A percentile compares a stretch with the other conserved stretches of the same genome.
Evolutionary conservation across 805 yeast species (phyloP).

Genomic region (Starmerella stigmatis): DNA sequence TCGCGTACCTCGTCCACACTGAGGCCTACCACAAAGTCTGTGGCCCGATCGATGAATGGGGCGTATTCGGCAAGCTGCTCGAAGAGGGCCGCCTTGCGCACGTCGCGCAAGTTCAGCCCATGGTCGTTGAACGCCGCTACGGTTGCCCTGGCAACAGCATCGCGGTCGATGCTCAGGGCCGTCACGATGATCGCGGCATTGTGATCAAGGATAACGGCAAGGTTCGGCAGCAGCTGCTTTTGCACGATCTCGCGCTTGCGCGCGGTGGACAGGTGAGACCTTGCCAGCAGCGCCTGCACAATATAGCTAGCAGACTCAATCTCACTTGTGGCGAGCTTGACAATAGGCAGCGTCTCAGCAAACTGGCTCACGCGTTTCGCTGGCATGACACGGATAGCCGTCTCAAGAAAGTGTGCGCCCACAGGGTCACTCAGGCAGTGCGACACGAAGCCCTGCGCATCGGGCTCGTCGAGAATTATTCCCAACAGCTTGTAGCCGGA

Average conservation of each 20-base stretch:
- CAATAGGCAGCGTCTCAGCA: slow-evolving; percentile 48
- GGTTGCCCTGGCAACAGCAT: slow-evolving; percentile 22
- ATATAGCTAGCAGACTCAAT: slow-evolving; percentile 61
- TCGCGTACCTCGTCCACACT: slow-evolving; percentile 53
- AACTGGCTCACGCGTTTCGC: slow-evolving; percentile 60
- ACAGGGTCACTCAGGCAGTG: slow-evolving; percentile 73
- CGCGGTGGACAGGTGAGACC: slow-evolving; percentile 17
- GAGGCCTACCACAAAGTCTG: slow-evolving; percentile 36
- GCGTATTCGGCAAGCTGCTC: slow-evolving; percentile 67
- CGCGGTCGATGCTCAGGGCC: slow-evolving; percentile 15
- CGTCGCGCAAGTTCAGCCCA: slow-evolving; percentile 19
- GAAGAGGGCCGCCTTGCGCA: slow-evolving; percentile 35
- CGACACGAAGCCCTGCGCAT: slow-evolving; percentile 57
- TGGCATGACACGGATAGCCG: slow-evolving; percentile 54
- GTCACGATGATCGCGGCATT: slow-evolving; percentile 1
- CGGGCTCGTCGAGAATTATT: slow-evolving; percentile 32
- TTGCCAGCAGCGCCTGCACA: slow-evolving; percentile 52
- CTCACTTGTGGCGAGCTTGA: slow-evolving; percentile 66
- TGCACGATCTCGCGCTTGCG: slow-evolving; percentile 9
- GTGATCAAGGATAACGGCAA: not conserved
- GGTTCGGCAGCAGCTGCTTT: slow-evolving; percentile 5
- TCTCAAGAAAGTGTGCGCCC: slow-evolving; percentile 87
- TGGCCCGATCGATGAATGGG: slow-evolving; percentile 36
- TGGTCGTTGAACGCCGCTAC: slow-evolving; percentile 19
- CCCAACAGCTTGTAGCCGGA: slow-evolving; percentile 14